Conservation (phyloP, 257 asterid species). For the Solanum sejunctum region DNA sequence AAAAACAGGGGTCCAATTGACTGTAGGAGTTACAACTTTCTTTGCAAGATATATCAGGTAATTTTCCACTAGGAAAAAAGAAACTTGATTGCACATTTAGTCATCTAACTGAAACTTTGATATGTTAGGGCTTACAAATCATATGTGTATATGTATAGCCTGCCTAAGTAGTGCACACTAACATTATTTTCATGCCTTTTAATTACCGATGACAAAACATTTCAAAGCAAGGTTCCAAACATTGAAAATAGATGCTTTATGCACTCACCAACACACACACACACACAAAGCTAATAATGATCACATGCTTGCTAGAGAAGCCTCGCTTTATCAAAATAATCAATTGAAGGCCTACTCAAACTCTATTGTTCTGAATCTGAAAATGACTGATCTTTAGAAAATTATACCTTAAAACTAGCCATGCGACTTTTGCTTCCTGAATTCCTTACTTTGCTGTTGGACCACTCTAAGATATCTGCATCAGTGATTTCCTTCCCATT, state of each 20-base stretch:
- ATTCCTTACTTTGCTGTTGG: constrained; percentile 62
- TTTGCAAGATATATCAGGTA: neutral
- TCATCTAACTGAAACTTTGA: neutral
- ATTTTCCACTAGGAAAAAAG: neutral
- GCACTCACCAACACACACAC: neutral
- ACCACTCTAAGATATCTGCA: constrained; percentile 83
- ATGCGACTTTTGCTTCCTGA: constrained; percentile 67
- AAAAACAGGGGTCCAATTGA: neutral
- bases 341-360: neutral
- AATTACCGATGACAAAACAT: neutral
- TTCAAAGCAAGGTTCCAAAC: neutral
- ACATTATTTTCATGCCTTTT: neutral
- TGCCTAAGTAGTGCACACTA: neutral
- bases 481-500: constrained; percentile 82
- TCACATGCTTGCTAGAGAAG: neutral
- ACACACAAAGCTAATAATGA: neutral
- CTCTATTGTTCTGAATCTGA: neutral
- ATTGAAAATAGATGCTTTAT: neutral
- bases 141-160: neutral
- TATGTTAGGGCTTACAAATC: neutral
- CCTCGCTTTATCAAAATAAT: neutral
- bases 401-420: constrained; percentile 56
- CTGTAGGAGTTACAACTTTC: neutral
- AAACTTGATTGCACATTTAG: neutral
- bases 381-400: neutral